Conservation (phyloP, 1,284 basidiomycete species). For the Apiotrichum domesticum region DNA sequence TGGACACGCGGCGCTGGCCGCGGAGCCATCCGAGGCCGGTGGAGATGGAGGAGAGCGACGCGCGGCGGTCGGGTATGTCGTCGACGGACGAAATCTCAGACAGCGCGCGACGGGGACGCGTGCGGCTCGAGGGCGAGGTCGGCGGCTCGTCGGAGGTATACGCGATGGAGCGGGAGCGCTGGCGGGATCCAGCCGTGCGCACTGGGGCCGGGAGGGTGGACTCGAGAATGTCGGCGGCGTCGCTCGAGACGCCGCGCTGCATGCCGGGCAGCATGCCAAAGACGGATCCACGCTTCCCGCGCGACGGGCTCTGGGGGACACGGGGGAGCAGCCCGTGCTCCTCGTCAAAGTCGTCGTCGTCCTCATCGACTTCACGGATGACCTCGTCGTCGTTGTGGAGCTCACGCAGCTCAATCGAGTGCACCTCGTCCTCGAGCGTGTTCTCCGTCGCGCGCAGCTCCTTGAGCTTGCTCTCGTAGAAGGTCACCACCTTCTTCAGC, state of each 20-base stretch:
- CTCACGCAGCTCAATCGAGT: conserved; percentile 61
- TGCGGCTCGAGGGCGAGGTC: conserved; percentile 8
- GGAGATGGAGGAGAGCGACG: conserved; percentile 27
- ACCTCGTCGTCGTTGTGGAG: conserved; percentile 48
- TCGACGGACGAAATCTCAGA: conserved; percentile 29
- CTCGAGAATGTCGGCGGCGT: conserved; percentile 43
- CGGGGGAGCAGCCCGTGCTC: conserved; percentile 22
- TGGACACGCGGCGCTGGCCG: neutral
- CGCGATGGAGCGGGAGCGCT: conserved; percentile 14
- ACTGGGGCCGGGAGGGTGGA: conserved; percentile 30
- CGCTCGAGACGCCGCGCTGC: conserved; percentile 11
- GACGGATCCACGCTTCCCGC: conserved; percentile 18
- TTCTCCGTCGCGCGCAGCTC: conserved; percentile 63
- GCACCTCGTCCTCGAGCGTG: conserved; percentile 62
- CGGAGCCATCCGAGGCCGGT: neutral
- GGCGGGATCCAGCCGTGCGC: conserved; percentile 8
- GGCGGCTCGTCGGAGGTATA: neutral
- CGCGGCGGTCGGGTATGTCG: conserved; percentile 28
- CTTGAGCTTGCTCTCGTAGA: conserved; percentile 72
- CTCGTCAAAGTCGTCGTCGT: conserved; percentile 56
- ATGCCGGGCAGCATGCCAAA: conserved; percentile 17
- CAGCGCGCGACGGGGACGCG: conserved; percentile 15
- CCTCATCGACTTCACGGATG: conserved; percentile 52
- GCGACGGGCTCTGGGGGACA: conserved; percentile 9
- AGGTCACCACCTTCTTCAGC: conserved; percentile 70